phyloP scores from a whole-genome alignment of 1,139 yeast genomes.

The Hemisphaericaspora subhashii region DNA sequence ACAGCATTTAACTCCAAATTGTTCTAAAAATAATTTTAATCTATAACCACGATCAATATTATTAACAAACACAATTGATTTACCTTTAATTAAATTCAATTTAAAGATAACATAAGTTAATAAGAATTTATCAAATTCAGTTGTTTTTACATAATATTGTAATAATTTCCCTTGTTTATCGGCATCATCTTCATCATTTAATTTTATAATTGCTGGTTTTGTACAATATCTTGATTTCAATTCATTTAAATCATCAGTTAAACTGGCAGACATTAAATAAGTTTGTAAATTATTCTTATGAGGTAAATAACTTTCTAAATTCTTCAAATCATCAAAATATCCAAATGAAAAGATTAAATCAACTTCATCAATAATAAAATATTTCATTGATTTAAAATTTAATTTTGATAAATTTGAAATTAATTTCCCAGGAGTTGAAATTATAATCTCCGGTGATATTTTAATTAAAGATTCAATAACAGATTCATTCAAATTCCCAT shows the following conservation, averaged over 20 bases:
- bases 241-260: constrained; percentile 80
- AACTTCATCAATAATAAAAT: constrained; percentile 91
- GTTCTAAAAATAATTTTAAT: constrained; percentile 85
- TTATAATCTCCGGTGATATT: constrained; percentile 76
- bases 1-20: constrained; percentile 88
- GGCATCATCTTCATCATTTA: constrained; percentile 62
- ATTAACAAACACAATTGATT: constrained; percentile 87
- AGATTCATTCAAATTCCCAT: constrained; percentile 64
- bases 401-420: constrained; percentile 57
- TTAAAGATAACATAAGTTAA: constrained; percentile 90
- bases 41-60: constrained; percentile 95
- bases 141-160: constrained; percentile 84
- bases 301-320: constrained; percentile 64
- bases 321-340: constrained; percentile 77
- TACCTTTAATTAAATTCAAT: constrained; percentile 84
- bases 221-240: constrained; percentile 79
- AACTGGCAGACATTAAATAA: constrained; percentile 94
- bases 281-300: constrained; percentile 78
- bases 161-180: constrained; percentile 62
- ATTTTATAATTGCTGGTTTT: constrained; percentile 78
- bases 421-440: constrained; percentile 86
- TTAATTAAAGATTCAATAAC: constrained; percentile 70
- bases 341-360: constrained; percentile 91
- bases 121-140: constrained; percentile 89
- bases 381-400: constrained; percentile 56